Base-by-base conservation (phyloP, 2,329 filamentous ascomycete genomes). In the Rasamsonia emersonii region DNA sequence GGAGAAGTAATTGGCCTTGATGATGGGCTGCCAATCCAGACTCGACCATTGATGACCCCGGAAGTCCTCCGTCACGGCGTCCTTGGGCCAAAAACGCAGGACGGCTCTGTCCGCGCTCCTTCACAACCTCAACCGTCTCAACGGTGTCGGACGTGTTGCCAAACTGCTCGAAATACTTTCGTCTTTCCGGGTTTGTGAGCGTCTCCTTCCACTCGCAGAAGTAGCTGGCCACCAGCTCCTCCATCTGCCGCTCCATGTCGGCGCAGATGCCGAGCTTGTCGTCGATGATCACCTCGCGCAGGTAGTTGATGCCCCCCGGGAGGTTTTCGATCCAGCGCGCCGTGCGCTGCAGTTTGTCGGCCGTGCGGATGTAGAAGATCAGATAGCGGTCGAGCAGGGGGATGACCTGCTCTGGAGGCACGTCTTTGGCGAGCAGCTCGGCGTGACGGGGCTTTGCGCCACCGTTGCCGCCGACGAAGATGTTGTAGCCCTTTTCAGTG, bases 151-250 rank as follows among this genome's bases (percentile, higher is more conserved):
- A 54, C 0, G 84, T 88, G 66, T 94, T 94, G 50, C 77, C 77
- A 52, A 94, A 94, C 58, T 93, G 86, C 24, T 68, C 64, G 67
- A 94, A 94, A 41, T 75, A 72, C 40, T 74, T 75, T 4, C 74
- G 70, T 21, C 79, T 73, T 29, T 74, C 71, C 0, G 83, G 82
- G 36, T 77, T 70, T 28, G 73, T 73, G 52, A 94, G 69, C 0
- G 81, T 83, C 55, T 89, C 83, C 9, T 82, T 84, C 86, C 86
- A 94, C 61, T 94, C 86, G 63, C 86, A 86, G 63, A 91, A 93
- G 67, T 80, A 94, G 10, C 75, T 76, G 42, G 77, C 80, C 4
- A 94, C 83, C 1, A 94, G 73, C 30, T 84, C 79, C 48, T 83
- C 69, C 86, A 94, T 94, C 56, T 94, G 85, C 19, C 77, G 73